Percentiles rank a stretch among this genome's conserved stretches.
Evolutionary conservation across 345 rosid species (phyloP).

Genomic region (Melaleuca quinquenervia): DNA sequence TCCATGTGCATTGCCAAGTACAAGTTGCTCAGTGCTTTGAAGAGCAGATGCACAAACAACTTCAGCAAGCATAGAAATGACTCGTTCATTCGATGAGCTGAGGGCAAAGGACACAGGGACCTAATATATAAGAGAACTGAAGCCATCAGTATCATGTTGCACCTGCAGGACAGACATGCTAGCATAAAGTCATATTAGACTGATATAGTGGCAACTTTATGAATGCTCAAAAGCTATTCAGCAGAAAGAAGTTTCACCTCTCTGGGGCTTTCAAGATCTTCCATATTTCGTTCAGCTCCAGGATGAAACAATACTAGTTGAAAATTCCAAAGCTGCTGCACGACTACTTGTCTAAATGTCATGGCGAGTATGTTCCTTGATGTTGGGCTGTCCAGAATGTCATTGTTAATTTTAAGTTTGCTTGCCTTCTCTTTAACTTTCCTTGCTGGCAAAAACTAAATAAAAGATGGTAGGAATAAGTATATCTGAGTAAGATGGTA

Average conservation of each 20-base stretch:
- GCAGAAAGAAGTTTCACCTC: slow-evolving; percentile 42
- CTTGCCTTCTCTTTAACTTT: slow-evolving; percentile 69
- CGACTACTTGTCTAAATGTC: slow-evolving; percentile 84
- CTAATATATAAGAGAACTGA: slow-evolving; percentile 61
- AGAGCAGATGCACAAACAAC: slow-evolving; percentile 54
- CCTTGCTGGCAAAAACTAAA: slow-evolving; percentile 77
- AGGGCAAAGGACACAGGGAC: slow-evolving; percentile 49
- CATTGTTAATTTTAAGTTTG: slow-evolving; percentile 32
- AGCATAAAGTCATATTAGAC: slow-evolving; percentile 17
- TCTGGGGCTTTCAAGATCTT: slow-evolving; percentile 51
- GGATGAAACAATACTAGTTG: slow-evolving; percentile 58
- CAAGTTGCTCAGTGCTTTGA: slow-evolving; percentile 47
- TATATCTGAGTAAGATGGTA: neutral
- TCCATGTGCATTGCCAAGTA: slow-evolving; percentile 28
- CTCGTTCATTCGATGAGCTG: slow-evolving; percentile 48
- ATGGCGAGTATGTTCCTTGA: slow-evolving; percentile 68
- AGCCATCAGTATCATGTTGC: slow-evolving; percentile 38
- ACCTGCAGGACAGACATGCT: slow-evolving; percentile 31
- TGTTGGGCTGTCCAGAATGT: slow-evolving; percentile 25
- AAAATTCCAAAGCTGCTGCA: slow-evolving; percentile 68
- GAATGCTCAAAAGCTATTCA: neutral
- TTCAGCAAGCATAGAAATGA: slow-evolving; percentile 67
- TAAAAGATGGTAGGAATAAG: neutral
- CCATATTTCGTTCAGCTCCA: slow-evolving; percentile 64
- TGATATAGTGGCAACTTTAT: neutral